Evolutionary conservation across 1,284 basidiomycete genomes (phyloP).

Genomic region (Quambalaria eucalypti): DNA sequence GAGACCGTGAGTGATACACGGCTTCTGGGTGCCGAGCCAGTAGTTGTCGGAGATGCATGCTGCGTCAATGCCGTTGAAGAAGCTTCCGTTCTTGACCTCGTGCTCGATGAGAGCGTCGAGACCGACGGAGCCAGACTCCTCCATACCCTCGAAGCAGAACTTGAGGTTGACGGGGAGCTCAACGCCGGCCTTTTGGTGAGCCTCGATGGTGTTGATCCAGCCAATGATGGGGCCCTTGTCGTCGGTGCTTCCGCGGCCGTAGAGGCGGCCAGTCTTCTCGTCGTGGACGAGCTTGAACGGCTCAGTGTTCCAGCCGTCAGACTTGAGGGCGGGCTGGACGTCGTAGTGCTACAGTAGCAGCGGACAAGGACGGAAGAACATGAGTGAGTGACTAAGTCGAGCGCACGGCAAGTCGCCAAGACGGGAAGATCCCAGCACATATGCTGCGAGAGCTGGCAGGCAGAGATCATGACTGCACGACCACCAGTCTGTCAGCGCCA

Average conservation of each 20-base stretch:
- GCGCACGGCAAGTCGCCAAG: no score
- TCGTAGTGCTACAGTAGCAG: constrained; percentile 49
- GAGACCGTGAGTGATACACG: constrained; percentile 47
- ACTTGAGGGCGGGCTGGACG: constrained; percentile 54
- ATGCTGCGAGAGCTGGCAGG: no score
- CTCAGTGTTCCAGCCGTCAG: constrained; percentile 72
- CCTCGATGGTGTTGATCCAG: constrained; percentile 90
- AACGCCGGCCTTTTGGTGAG: constrained; percentile 63
- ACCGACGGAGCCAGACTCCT: constrained; percentile 88
- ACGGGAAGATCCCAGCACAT: no score
- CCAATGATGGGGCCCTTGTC: constrained; percentile 55
- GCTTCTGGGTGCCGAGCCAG: constrained; percentile 48
- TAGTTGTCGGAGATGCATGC: constrained; percentile 68
- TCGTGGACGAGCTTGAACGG: constrained; percentile 75
- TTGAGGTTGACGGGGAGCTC: constrained; percentile 86
- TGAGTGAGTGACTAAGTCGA: no score
- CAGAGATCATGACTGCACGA: no score
- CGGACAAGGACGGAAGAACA: no score
- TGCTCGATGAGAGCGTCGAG: constrained; percentile 78
- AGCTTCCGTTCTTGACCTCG: constrained; percentile 62
- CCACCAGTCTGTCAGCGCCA: constrained; percentile 4
- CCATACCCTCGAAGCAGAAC: constrained; percentile 95
- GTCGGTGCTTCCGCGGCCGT: constrained; percentile 60
- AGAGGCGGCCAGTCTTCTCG: constrained; percentile 61
- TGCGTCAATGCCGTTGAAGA: constrained; percentile 84